Base-by-base conservation (phyloP, 1,284 basidiomycete genomes). In the Apiotrichum akiyoshidainum region DNA sequence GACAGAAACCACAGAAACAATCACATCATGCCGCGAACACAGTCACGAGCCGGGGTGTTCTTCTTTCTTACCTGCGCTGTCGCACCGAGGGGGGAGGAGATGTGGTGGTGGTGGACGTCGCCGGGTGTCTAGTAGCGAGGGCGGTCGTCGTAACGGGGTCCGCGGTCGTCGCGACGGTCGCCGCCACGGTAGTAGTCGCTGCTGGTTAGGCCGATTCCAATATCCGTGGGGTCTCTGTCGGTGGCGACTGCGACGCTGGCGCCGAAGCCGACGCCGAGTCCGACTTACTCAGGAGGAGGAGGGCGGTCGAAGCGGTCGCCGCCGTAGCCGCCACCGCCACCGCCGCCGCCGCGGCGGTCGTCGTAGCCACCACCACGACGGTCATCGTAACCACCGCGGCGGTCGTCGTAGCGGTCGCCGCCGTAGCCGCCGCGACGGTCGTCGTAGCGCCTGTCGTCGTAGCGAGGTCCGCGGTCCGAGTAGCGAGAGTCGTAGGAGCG, bases 301-400 rank as follows among this genome's bases (percentile, higher is more conserved):
- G 62, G 62, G 42, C 80, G 66, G 55, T 78, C 78, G 66, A 74
- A 70, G 40, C 69, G 50, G 37, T 59, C 59, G 34, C 84, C 81
- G 65, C 82, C 77, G 58, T 69, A 61, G 14, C 52, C 78, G 58
- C 84, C 81, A 55, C 83, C 81, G 39, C 87, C 86, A 63, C 82
- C 78, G 53, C 69, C 69, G 49, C 75, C 75, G 37, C 26, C 26
- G 26, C 66, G 71, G 61, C 73, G 70, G 37, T 73, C 69, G 52
- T 80, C 75, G 55, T 84, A 81, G 65, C 82, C 77, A 58, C 70
- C 61, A 16, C 52, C 78, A 58, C 84, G 81, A 56, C 83, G 81
- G 39, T 87, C 86, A 63, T 82, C 78, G 53, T 70, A 70, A 48
- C 75, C 75, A 37, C 66, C 71, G 63, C 73, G 70, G 34, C 74